Base-by-base conservation (phyloP, 805 yeast genomes). In the Candida khao-thaluensis region DNA sequence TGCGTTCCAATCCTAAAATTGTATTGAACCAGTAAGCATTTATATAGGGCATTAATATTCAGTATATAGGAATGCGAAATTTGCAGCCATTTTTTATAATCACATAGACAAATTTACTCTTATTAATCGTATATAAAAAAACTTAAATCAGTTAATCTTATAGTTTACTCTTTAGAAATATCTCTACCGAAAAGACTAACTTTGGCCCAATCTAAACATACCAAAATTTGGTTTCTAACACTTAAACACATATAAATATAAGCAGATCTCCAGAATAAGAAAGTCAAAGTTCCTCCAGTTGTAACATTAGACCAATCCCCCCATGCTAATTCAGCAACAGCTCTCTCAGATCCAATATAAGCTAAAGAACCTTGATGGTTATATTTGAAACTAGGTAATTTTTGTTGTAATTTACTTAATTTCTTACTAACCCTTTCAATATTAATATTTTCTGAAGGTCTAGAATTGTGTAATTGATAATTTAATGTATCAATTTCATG, bases 211-310 rank as follows among this genome's bases (percentile, higher is more conserved):
- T 91, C 98, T 48, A 86, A 64, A 49, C 80, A 76, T 38, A 90
- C 95, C 59, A 89, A 76, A 45, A 88, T 69, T 74, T 86, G 91
- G 73, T 87, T 90, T 71, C 89, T 82, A 53, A 86, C 78, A 45
- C 95, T 81, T 62, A 91, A 77, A 64, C 91, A 81, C 97, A 91
- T 90, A 60, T 86, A 79, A 49, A 91, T 79, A 66, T 91, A 91
- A 21, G 96, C 96, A 21, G 87, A 77, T 69, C 95, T 83, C 98
- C 98, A 90, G 77, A 90, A 85, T 62, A 87, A 72, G 74, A 84
- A 89, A 26, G 97, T 87, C 61, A 86, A 69, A 37, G 83, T 74
- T 56, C 97, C 97, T 47, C 95, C 91, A 35, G 87, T 70, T 23
- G 89, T 78, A 54, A 85, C 76, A 56, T 83, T 82, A 42, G 84